Conservation (phyloP, 768 basidiomycete species). For the Cantharellus anzutake region DNA sequence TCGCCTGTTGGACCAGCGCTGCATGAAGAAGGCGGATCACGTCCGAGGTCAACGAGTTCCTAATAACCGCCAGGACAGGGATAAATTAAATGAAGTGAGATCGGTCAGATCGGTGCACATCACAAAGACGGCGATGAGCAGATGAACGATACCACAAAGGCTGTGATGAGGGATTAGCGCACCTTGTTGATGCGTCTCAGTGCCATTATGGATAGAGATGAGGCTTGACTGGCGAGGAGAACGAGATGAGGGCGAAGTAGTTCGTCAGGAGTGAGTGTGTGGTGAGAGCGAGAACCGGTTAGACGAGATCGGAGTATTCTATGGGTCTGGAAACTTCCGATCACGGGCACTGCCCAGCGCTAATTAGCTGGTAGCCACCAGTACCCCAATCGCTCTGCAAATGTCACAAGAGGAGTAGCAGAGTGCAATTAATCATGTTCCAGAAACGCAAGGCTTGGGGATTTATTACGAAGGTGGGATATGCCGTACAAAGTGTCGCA, state of each 20-base stretch:
- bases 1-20: conserved; percentile 95
- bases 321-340: not conserved
- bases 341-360: not conserved
- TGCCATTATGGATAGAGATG: conserved; percentile 33
- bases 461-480: too few species aligned
- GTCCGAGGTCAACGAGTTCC: conserved; percentile 99
- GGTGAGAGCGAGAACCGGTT: not conserved
- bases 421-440: too few species aligned
- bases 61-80: conserved; percentile 16
- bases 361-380: too few species aligned
- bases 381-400: too few species aligned
- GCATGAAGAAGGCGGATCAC: conserved; percentile 98
- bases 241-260: not conserved
- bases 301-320: too few species aligned
- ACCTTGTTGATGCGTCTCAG: conserved; percentile 99
- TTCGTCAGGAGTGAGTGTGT: not conserved
- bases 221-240: conserved; percentile 1
- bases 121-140: not conserved
- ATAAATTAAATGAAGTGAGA: not conserved
- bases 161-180: conserved; percentile 8
- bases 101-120: not conserved
- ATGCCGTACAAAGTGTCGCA: too few species aligned
- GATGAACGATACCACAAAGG: not conserved
- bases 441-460: too few species aligned
- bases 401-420: too few species aligned